These are phyloP conservation scores for Tanozyma kutaoensis DNA, from an alignment of 805 yeast species.

Conservation along the genomic window DNA sequence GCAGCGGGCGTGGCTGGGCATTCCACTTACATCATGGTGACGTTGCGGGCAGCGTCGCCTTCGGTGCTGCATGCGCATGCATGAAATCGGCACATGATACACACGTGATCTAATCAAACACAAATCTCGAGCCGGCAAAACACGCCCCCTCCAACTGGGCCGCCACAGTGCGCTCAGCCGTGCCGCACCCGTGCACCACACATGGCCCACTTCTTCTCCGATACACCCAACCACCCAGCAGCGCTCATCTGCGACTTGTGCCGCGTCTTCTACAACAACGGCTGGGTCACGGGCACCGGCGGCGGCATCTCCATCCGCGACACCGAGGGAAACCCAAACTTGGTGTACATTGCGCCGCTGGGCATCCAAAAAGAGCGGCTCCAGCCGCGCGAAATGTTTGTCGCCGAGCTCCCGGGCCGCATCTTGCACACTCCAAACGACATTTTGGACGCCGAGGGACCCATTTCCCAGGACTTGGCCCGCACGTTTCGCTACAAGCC, in stretches of 20 bases:
- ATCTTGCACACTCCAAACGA: conserved; percentile 48
- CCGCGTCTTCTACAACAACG: conserved; percentile 57
- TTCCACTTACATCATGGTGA: too few relatives aligned
- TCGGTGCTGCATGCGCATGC: too few relatives aligned
- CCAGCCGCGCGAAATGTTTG: conserved; percentile 71
- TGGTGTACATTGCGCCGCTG: conserved; percentile 78
- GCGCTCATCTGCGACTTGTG: conserved; percentile 76
- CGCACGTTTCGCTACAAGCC: conserved; percentile 48
- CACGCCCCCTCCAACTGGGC: too few relatives aligned
- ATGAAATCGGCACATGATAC: too few relatives aligned
- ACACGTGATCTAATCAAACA: too few relatives aligned
- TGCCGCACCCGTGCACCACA: too few relatives aligned
- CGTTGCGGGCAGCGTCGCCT: too few relatives aligned
- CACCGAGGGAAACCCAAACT: conserved; percentile 28
- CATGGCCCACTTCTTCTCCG: too few relatives aligned
- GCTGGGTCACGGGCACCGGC: conserved; percentile 94
- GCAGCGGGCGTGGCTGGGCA: too few relatives aligned
- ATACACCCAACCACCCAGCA: conserved; percentile 71
- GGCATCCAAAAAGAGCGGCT: conserved; percentile 91
- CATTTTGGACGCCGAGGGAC: conserved; percentile 7
- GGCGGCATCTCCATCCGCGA: conserved; percentile 80
- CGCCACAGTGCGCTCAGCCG: too few relatives aligned
- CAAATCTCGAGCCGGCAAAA: too few relatives aligned
- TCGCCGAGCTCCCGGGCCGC: conserved; percentile 42
- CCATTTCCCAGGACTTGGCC: conserved; percentile 18